Conservation (phyloP, 2,329 filamentous ascomycete genomes). For the Pestalotiopsis fici region DNA sequence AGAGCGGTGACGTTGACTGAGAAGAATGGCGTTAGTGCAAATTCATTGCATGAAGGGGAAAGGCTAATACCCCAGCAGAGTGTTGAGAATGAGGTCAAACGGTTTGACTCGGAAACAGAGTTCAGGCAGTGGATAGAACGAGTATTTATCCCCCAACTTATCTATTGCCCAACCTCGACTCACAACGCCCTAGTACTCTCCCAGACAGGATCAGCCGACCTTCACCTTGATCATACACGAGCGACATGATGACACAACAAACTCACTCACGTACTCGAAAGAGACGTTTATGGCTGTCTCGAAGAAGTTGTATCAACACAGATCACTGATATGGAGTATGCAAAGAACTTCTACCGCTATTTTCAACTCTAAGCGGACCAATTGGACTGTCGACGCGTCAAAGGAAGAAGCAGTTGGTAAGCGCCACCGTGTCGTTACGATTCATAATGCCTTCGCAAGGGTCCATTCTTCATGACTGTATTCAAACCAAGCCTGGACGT, state of each 20-base stretch:
- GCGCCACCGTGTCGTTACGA: neutral
- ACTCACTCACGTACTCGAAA: slow-evolving; percentile 13
- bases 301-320: slow-evolving; percentile 18
- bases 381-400: slow-evolving; percentile 7
- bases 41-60: too few relatives aligned
- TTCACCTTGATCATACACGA: slow-evolving; percentile 16
- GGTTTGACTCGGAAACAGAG: neutral
- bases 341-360: slow-evolving; percentile 13
- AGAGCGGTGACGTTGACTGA: neutral
- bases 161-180: neutral
- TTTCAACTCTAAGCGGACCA: slow-evolving; percentile 13
- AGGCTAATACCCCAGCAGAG: neutral
- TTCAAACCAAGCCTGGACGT: too few relatives aligned
- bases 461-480: too few relatives aligned
- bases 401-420: neutral
- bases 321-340: slow-evolving; percentile 11
- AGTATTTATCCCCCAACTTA: too few relatives aligned
- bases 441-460: too few relatives aligned
- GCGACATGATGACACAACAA: slow-evolving; percentile 9
- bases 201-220: slow-evolving; percentile 3
- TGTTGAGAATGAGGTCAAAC: neutral
- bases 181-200: neutral
- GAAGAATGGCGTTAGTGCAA: neutral
- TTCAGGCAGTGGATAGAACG: too few relatives aligned
- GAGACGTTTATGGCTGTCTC: slow-evolving; percentile 12